Evolutionary conservation across 768 basidiomycete species (phyloP).

Genomic region (Kwoniella dejecticola): DNA sequence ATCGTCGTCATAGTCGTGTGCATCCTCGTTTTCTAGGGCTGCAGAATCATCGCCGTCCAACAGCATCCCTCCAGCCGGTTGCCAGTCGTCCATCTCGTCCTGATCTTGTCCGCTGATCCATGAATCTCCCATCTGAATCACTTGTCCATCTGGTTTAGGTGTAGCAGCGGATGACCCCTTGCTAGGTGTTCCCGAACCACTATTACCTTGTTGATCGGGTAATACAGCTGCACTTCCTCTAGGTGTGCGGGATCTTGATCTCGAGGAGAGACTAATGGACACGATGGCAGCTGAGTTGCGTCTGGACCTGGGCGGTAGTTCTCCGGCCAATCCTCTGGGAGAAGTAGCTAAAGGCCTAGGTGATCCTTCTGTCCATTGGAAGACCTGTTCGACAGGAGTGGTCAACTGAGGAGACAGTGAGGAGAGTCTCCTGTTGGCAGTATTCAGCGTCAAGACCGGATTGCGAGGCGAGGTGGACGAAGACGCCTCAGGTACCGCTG

Average conservation of each 20-base stretch:
- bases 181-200: constrained; percentile 41
- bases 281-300: constrained; percentile 50
- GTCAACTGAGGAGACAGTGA: constrained; percentile 35
- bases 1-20: constrained; percentile 29
- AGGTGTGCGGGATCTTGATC: constrained; percentile 45
- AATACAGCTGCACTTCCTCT: constrained; percentile 32
- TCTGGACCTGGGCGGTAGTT: constrained; percentile 32
- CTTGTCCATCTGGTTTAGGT: constrained; percentile 11
- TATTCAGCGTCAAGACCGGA: constrained; percentile 24
- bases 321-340: constrained; percentile 22
- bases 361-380: constrained; percentile 23
- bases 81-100: constrained; percentile 45
- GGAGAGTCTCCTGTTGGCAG: constrained; percentile 19
- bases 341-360: constrained; percentile 23
- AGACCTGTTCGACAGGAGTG: constrained; percentile 37
- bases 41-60: constrained; percentile 31
- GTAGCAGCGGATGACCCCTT: constrained; percentile 30
- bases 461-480: constrained; percentile 15
- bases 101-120: constrained; percentile 9
- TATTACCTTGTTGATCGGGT: constrained; percentile 18
- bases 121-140: constrained; percentile 37
- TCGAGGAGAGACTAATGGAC: constrained; percentile 42
- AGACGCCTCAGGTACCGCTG: constrained; percentile 12
- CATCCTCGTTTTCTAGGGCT: constrained; percentile 22
- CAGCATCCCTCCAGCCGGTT: constrained; percentile 46